Percentiles rank a stretch among this genome's conserved stretches.
These are phyloP conservation scores for Barnettozyma salicaria DNA, from an alignment of 805 yeast genomes.

Conservation along the genomic window DNA sequence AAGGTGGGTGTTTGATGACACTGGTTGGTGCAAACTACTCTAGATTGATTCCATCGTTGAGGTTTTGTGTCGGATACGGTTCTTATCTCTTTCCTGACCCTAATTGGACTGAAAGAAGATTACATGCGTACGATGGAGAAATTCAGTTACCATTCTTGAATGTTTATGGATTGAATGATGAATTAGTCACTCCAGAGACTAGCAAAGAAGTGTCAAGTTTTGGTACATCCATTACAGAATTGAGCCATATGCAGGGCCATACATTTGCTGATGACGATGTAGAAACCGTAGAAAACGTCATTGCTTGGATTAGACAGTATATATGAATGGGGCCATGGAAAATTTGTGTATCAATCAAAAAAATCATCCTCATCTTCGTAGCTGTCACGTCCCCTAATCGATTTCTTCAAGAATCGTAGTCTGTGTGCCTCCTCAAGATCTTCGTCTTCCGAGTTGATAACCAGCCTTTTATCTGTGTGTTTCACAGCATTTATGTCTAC, in stretches of 20 bases:
- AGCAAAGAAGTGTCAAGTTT: conserved; percentile 5
- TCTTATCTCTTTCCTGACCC: conserved; percentile 8
- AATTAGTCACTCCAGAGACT: conserved; percentile 7
- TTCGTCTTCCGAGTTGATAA: conserved; percentile 53
- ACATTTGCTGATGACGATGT: conserved; percentile 13
- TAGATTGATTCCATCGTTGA: conserved; percentile 4
- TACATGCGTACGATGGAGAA: not conserved
- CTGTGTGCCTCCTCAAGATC: conserved; percentile 51
- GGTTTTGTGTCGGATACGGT: conserved; percentile 6
- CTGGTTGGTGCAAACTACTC: conserved; percentile 6
- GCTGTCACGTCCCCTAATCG: conserved; percentile 40
- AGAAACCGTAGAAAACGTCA: conserved; percentile 2
- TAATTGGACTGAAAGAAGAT: not conserved
- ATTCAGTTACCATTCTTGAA: conserved; percentile 6
- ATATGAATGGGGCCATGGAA: not conserved
- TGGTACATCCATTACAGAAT: not conserved
- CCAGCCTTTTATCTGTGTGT: conserved; percentile 60
- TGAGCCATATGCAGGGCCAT: conserved; percentile 11
- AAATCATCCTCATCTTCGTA: conserved; percentile 44
- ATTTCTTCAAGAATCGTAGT: conserved; percentile 50
- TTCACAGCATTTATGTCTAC: conserved; percentile 62
- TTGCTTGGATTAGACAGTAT: conserved; percentile 10
- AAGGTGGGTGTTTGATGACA: conserved; percentile 7
- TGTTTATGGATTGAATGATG: conserved; percentile 12
- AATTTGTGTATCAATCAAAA: conserved; percentile 34